Evolutionary conservation across 768 basidiomycete genomes (phyloP).

Genomic region (Boletus edulis): DNA sequence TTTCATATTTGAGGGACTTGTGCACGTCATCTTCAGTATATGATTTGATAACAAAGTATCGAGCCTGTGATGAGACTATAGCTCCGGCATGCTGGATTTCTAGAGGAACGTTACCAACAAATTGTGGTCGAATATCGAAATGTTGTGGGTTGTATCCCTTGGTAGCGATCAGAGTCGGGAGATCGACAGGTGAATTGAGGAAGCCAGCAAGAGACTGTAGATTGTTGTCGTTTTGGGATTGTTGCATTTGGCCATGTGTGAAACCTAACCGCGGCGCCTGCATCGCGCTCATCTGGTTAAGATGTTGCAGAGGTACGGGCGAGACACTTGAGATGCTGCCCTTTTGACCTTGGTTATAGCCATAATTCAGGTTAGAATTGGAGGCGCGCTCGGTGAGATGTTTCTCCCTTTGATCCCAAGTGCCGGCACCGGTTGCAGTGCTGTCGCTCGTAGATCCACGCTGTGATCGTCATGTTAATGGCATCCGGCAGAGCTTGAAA

Average conservation of each 20-base stretch:
- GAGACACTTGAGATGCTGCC: slow-evolving; percentile 62
- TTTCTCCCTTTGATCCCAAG: slow-evolving; percentile 71
- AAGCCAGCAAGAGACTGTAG: slow-evolving; percentile 46
- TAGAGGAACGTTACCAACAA: slow-evolving; percentile 46
- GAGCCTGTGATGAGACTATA: slow-evolving; percentile 51
- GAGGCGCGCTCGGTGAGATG: slow-evolving; percentile 55
- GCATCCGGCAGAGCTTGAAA: slow-evolving; percentile 41
- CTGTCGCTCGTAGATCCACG: slow-evolving; percentile 30
- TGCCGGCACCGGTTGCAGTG: slow-evolving; percentile 35
- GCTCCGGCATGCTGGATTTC: neutral
- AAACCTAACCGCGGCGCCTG: slow-evolving; percentile 41
- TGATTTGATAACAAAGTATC: slow-evolving; percentile 97
- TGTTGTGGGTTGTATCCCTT: slow-evolving; percentile 90
- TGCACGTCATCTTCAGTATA: slow-evolving; percentile 99
- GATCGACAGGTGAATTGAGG: slow-evolving; percentile 72
- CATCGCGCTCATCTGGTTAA: slow-evolving; percentile 48
- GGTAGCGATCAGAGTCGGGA: slow-evolving; percentile 76
- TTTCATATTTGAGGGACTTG: slow-evolving; percentile 96
- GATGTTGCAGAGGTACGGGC: slow-evolving; percentile 68
- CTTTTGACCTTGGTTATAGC: slow-evolving; percentile 44
- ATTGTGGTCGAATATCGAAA: slow-evolving; percentile 79
- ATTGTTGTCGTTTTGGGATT: slow-evolving; percentile 26
- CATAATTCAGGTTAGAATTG: slow-evolving; percentile 67
- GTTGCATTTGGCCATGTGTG: slow-evolving; percentile 25
- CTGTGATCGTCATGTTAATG: slow-evolving; percentile 32